Conservation (phyloP, 768 basidiomycete species). For the Hirschioporus abietinus region DNA sequence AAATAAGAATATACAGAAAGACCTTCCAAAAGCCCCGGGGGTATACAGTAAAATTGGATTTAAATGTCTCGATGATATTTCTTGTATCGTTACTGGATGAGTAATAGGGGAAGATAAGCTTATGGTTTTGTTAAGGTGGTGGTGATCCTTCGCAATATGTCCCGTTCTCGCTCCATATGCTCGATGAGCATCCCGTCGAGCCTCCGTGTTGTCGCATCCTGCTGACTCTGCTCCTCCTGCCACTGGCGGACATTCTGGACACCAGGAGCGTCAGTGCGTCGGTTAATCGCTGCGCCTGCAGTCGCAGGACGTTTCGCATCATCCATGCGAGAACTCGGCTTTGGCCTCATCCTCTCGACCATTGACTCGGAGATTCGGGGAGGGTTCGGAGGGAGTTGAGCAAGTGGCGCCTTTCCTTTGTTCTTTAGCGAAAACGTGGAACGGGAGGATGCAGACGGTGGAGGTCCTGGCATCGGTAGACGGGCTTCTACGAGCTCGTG, state of each 20-base stretch:
- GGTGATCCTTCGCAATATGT: conserved; percentile 74
- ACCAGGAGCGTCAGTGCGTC: conserved; percentile 22
- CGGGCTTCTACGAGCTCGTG: background rate
- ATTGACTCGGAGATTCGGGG: background rate
- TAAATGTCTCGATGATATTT: conserved; percentile 1
- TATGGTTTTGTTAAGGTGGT: conserved; percentile 24
- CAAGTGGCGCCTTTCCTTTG: background rate
- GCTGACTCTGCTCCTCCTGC: conserved; percentile 31
- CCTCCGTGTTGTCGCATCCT: conserved; percentile 52
- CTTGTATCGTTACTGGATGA: background rate
- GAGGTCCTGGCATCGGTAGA: background rate
- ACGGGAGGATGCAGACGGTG: background rate
- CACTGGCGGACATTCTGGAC: conserved; percentile 29
- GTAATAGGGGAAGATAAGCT: background rate
- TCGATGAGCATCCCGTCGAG: conserved; percentile 77
- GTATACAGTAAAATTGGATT: conserved; percentile 1
- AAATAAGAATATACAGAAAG: background rate
- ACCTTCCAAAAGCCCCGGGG: background rate
- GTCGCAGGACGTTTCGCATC: conserved; percentile 6
- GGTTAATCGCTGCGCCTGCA: conserved; percentile 14
- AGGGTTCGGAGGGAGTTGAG: background rate
- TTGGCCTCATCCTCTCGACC: background rate
- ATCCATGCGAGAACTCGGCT: background rate
- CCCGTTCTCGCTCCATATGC: conserved; percentile 81
- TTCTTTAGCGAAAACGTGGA: background rate